phyloP scores from a whole-genome alignment of 2,329 filamentous ascomycete genomes.

The Mariannaea elegans region DNA sequence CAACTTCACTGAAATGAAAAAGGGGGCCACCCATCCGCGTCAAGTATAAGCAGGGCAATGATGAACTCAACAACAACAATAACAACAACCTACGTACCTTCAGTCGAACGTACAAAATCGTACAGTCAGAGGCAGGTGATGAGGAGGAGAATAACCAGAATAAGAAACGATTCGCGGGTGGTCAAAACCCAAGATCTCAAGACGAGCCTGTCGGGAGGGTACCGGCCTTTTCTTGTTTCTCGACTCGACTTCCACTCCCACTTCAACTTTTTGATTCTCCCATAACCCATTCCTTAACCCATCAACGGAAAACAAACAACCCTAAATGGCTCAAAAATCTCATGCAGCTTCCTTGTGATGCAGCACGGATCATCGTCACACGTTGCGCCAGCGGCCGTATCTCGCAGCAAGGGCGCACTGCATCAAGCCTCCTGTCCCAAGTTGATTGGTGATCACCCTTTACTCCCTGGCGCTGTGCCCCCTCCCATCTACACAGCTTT shows the following conservation, averaged over 20 bases:
- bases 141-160: not conserved
- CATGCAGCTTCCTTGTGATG: slow-evolving; percentile 21
- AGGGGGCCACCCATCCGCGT: no score
- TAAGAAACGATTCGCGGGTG: not conserved
- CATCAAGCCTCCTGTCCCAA: slow-evolving; percentile 9
- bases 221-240: slow-evolving; percentile 9
- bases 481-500: not conserved
- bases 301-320: not conserved
- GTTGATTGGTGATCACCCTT: slow-evolving; percentile 11
- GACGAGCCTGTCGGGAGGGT: not conserved
- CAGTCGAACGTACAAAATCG: not conserved
- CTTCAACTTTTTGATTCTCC: not conserved
- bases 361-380: slow-evolving; percentile 21
- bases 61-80: not conserved
- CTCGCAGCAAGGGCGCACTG: slow-evolving; percentile 32
- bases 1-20: not conserved
- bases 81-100: not conserved
- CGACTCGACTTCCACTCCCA: not conserved
- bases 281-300: not conserved
- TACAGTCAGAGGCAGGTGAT: not conserved
- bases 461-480: not conserved
- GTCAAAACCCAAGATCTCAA: not conserved
- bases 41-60: not conserved
- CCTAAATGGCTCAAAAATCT: not conserved
- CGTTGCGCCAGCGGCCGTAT: slow-evolving; percentile 36